Conservation (phyloP, 2,329 filamentous ascomycete species). For the Dactylonectria estremocensis region DNA sequence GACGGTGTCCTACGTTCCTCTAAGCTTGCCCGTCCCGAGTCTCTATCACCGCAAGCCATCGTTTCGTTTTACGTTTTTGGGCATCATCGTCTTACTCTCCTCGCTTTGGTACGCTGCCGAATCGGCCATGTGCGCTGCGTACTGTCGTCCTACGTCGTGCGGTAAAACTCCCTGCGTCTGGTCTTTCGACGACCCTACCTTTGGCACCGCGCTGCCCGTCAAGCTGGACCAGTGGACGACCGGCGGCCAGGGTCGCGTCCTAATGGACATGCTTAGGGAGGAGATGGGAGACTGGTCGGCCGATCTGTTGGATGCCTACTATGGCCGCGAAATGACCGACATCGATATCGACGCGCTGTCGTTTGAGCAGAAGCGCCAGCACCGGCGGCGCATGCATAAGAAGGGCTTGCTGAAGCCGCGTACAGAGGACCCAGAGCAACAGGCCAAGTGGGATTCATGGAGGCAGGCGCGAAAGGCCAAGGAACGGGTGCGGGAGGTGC, state of each 20-base stretch:
- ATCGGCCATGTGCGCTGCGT: slow-evolving; percentile 66
- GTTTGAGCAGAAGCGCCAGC: slow-evolving; percentile 63
- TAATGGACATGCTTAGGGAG: slow-evolving; percentile 57
- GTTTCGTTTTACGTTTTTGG: slow-evolving; percentile 65
- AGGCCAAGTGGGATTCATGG: slow-evolving; percentile 63
- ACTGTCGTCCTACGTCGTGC: slow-evolving; percentile 69
- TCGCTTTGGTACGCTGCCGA: slow-evolving; percentile 71
- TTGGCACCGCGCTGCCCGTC: slow-evolving; percentile 72
- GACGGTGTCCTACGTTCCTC: slow-evolving; percentile 55
- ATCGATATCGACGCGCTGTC: slow-evolving; percentile 61
- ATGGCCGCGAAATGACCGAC: slow-evolving; percentile 61
- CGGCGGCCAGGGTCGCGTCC: slow-evolving; percentile 63
- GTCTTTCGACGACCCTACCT: slow-evolving; percentile 72
- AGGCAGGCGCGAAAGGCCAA: slow-evolving; percentile 56
- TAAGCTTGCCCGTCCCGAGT: slow-evolving; percentile 63
- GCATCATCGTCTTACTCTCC: slow-evolving; percentile 60
- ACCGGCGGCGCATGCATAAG: slow-evolving; percentile 66
- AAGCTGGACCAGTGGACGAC: slow-evolving; percentile 75
- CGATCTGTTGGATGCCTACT: slow-evolving; percentile 63
- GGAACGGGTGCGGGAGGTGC: slow-evolving; percentile 57
- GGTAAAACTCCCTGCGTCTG: slow-evolving; percentile 65
- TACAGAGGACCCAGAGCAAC: slow-evolving; percentile 57
- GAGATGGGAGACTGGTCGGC: slow-evolving; percentile 64
- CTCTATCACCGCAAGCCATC: slow-evolving; percentile 62
- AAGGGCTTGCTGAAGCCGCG: slow-evolving; percentile 58